Evolutionary conservation across 257 asterid species (phyloP).

Genomic region (Solanum microdontum): DNA sequence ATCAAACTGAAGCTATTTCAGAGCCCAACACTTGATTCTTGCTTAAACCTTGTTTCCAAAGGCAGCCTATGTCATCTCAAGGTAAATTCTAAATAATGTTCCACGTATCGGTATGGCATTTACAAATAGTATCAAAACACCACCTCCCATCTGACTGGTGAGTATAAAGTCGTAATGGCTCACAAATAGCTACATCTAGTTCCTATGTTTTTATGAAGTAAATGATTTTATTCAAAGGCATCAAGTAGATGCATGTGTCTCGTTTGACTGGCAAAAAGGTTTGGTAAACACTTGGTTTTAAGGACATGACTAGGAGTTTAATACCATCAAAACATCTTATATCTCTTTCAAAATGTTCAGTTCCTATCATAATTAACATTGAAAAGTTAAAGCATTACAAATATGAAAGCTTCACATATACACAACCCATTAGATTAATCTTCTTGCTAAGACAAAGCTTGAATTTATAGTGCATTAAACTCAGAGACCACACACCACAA

Average conservation of each 20-base stretch:
- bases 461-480: background rate
- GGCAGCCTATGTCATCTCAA: background rate
- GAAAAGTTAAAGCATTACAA: background rate
- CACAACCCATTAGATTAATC: background rate
- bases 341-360: background rate
- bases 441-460: background rate
- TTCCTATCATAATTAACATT: background rate
- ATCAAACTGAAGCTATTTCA: background rate
- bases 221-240: background rate
- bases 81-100: background rate
- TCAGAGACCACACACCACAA: background rate
- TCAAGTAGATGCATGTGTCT: background rate
- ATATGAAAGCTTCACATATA: background rate
- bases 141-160: background rate
- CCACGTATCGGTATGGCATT: background rate
- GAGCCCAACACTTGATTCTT: background rate
- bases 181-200: background rate
- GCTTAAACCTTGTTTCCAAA: background rate
- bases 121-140: background rate
- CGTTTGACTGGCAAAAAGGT: background rate
- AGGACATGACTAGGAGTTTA: background rate
- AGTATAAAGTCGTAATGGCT: background rate
- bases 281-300: background rate
- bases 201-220: background rate
- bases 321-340: background rate